phyloP scores from a whole-genome alignment of 306 rosid genomes.

The Argentina anserina region DNA sequence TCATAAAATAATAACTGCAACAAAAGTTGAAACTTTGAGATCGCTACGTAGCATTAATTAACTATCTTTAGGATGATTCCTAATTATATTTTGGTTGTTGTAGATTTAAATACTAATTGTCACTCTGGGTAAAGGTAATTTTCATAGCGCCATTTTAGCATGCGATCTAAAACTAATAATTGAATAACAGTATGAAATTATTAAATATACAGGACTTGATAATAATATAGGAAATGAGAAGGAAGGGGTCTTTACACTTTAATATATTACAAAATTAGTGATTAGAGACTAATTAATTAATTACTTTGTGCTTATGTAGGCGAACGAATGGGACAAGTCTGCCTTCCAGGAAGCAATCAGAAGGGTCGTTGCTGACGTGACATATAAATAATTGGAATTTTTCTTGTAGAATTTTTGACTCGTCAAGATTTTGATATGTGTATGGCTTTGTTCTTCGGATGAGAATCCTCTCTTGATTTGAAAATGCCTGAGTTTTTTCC shows the following conservation, averaged over 20 bases:
- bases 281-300: not conserved
- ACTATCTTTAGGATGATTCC: too few species aligned
- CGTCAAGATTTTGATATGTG: conserved; percentile 15
- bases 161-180: too few species aligned
- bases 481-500: too few species aligned
- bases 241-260: not conserved
- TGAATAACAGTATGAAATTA: too few species aligned
- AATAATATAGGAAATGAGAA: not conserved
- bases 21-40: not conserved
- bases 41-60: not conserved
- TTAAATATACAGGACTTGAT: too few species aligned
- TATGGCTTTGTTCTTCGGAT: too few species aligned
- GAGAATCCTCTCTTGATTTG: too few species aligned
- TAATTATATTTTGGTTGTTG: not conserved
- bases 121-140: not conserved
- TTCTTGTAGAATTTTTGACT: not conserved
- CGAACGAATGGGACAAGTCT: conserved; percentile 73
- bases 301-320: conserved; percentile 31
- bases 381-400: conserved; percentile 15
- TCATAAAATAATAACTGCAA: not conserved
- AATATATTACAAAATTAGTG: not conserved
- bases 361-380: conserved; percentile 61
- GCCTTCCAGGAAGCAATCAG: conserved; percentile 89
- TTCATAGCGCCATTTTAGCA: not conserved
- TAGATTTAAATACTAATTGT: not conserved